These are phyloP conservation scores for Pseudonitzschia multistriata DNA, from an alignment of 108 stramenopile genomes.

Conservation along the genomic window DNA sequence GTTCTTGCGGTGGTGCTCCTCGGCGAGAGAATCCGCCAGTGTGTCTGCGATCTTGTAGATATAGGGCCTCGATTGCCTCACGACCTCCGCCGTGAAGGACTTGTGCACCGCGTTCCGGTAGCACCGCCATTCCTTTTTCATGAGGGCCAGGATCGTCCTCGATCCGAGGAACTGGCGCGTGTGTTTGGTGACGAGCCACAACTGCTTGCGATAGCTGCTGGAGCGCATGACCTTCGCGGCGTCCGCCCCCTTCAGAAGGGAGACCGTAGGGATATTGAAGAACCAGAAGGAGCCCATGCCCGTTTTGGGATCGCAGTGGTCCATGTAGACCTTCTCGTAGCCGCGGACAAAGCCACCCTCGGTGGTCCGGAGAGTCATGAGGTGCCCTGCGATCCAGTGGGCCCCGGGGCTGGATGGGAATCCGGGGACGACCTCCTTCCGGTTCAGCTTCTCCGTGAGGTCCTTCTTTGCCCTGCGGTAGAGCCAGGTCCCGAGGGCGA, in stretches of 20 bases:
- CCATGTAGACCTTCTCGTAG: not conserved
- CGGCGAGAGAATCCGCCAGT: slow-evolving; percentile 1
- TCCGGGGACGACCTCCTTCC: not conserved
- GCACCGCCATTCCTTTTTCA: slow-evolving; percentile 34
- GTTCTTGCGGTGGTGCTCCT: not conserved
- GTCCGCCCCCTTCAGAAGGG: slow-evolving; percentile 13
- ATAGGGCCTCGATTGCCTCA: slow-evolving; percentile 6
- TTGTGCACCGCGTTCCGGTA: slow-evolving; percentile 25
- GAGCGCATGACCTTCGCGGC: slow-evolving; percentile 20
- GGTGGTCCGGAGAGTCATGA: not conserved
- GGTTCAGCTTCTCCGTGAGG: not conserved
- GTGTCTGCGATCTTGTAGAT: not conserved
- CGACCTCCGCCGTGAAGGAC: slow-evolving; percentile 16
- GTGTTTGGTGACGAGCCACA: slow-evolving; percentile 18
- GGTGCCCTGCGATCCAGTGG: slow-evolving; percentile 10
- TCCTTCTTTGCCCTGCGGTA: not conserved
- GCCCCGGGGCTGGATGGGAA: slow-evolving; percentile 6
- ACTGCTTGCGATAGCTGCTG: slow-evolving; percentile 5
- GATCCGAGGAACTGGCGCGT: slow-evolving; percentile 21
- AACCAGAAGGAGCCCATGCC: slow-evolving; percentile 8
- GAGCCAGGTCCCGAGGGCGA: not conserved
- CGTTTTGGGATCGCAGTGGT: not conserved
- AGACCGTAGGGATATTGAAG: slow-evolving; percentile 5
- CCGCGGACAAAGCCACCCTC: not conserved
- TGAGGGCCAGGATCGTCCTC: slow-evolving; percentile 12